Conservation (phyloP, 768 basidiomycete genomes). For the Russula olivacea region DNA sequence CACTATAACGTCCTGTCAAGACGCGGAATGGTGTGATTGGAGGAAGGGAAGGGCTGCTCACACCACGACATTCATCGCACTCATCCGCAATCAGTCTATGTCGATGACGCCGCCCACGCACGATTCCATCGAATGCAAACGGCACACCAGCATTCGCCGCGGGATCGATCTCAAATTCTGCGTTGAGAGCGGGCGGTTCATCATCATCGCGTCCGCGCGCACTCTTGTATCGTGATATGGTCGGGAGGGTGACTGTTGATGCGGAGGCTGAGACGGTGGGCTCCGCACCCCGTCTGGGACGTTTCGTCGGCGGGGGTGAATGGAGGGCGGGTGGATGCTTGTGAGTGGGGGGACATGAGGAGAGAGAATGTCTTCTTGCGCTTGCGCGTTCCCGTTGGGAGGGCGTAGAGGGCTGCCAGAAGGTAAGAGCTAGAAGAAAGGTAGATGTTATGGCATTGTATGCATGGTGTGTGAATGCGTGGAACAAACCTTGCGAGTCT, state of each 20-base stretch:
- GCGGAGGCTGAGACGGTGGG: background rate
- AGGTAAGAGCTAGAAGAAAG: constrained; percentile 9
- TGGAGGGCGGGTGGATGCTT: background rate
- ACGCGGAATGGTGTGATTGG: background rate
- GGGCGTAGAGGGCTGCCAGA: constrained; percentile 16
- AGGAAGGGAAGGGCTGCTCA: constrained; percentile 33
- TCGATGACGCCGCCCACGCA: constrained; percentile 59
- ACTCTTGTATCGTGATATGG: constrained; percentile 1
- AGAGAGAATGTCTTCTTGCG: background rate
- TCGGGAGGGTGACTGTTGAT: background rate
- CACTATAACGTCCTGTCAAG: constrained; percentile 44
- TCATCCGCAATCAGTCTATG: constrained; percentile 65
- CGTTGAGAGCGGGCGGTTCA: constrained; percentile 11
- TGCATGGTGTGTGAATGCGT: background rate
- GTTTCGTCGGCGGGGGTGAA: constrained; percentile 13
- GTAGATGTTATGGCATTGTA: background rate
- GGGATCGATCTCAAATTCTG: constrained; percentile 57
- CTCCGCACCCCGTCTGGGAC: constrained; percentile 6
- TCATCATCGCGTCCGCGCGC: background rate
- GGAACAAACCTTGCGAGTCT: constrained; percentile 21
- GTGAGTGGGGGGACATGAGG: background rate
- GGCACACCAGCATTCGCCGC: constrained; percentile 56
- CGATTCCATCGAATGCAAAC: constrained; percentile 73
- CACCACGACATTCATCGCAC: constrained; percentile 78
- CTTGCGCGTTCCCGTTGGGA: constrained; percentile 8